phyloP scores from a whole-genome alignment of 1,284 basidiomycete species.

The Tilletia caries region DNA sequence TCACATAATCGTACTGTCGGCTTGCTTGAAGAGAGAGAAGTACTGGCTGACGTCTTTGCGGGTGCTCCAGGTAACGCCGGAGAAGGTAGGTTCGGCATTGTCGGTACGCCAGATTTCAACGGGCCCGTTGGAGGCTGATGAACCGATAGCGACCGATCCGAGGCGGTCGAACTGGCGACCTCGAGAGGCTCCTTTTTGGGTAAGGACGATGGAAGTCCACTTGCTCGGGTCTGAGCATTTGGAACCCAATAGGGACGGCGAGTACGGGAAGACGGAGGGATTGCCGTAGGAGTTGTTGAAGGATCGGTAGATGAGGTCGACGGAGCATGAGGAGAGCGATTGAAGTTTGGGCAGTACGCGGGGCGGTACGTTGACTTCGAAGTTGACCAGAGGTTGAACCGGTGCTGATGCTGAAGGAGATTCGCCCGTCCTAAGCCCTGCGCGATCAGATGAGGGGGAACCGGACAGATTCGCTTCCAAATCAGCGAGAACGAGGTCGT shows the following conservation, averaged over 20 bases:
- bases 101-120: conserved; percentile 38
- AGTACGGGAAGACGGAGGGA: conserved; percentile 25
- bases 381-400: conserved; percentile 11
- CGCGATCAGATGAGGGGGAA: not conserved
- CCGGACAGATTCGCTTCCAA: not conserved
- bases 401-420: too few relatives aligned
- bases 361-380: conserved; percentile 19
- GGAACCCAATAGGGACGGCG: conserved; percentile 15
- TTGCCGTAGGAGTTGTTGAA: conserved; percentile 35
- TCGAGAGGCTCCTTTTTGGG: conserved; percentile 22
- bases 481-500: not conserved
- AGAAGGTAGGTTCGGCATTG: conserved; percentile 36
- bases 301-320: conserved; percentile 26
- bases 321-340: conserved; percentile 9
- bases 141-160: conserved; percentile 28
- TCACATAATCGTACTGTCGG: conserved; percentile 12
- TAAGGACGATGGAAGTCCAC: conserved; percentile 32
- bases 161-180: conserved; percentile 41
- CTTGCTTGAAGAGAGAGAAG: conserved; percentile 24
- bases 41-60: conserved; percentile 34
- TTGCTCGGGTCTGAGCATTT: conserved; percentile 23
- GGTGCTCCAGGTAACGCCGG: conserved; percentile 30
- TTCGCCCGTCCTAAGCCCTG: not conserved
- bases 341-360: conserved; percentile 6
- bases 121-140: conserved; percentile 24